These are phyloP conservation scores for Chloranthus sessilifolius DNA, from an alignment of 164 flowering plant species.

Conservation along the genomic window DNA sequence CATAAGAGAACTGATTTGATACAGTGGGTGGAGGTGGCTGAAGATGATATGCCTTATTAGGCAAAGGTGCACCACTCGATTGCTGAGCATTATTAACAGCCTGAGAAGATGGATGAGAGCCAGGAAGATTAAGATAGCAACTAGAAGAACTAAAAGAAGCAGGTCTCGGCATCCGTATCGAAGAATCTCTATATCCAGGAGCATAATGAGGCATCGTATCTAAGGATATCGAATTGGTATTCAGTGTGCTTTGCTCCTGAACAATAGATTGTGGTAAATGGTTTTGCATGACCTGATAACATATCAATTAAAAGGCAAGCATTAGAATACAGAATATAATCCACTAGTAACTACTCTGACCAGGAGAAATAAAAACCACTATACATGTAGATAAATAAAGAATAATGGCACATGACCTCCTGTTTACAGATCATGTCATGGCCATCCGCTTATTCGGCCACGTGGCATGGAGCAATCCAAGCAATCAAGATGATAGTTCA, in stretches of 20 bases:
- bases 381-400: background rate
- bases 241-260: slow-evolving; percentile 28
- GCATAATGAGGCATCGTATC: slow-evolving; percentile 31
- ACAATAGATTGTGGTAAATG: slow-evolving; percentile 21
- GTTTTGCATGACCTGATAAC: slow-evolving; percentile 35
- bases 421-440: background rate
- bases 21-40: slow-evolving; percentile 67
- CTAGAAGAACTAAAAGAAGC: slow-evolving; percentile 24
- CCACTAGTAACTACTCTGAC: slow-evolving; percentile 3
- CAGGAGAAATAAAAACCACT: slow-evolving; percentile 1
- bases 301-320: slow-evolving; percentile 2
- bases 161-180: slow-evolving; percentile 27
- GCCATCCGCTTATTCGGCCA: no score
- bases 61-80: slow-evolving; percentile 28
- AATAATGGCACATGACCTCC: background rate
- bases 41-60: slow-evolving; percentile 41
- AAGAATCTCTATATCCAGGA: slow-evolving; percentile 38
- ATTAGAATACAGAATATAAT: slow-evolving; percentile 2
- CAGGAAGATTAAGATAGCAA: slow-evolving; percentile 26
- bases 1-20: slow-evolving; percentile 77
- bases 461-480: no score
- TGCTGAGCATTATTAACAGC: slow-evolving; percentile 28
- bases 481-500: no score
- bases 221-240: slow-evolving; percentile 19
- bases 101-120: slow-evolving; percentile 25